Base-by-base conservation (phyloP, 768 basidiomycete genomes). In the Pleurotus tuber-regium region DNA sequence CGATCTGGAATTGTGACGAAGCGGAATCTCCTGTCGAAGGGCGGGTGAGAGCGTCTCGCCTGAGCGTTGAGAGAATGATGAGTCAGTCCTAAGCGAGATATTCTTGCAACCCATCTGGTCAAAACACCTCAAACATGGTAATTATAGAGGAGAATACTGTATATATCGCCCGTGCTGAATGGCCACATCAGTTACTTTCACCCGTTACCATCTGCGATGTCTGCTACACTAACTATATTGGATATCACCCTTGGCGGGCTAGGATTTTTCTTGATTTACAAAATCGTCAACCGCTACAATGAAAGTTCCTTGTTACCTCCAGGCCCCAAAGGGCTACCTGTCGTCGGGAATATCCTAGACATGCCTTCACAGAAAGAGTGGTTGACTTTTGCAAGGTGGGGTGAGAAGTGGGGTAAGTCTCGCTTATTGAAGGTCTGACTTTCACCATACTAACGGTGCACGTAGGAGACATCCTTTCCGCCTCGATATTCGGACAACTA, bases 401-500 rank as follows among this genome's bases (percentile, higher is more conserved):
- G 66, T 0, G 58, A 61, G 39, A 60, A 58, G 54, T 75, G 69
- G 44, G 73, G 73, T 62, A 33, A 16, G 60, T 38, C 18, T 41
- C 12, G 28, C 29, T 26, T 43, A 39, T n/a, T n/a, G n/a, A n/a
- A 4, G 26, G 29, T 33, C 42, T 36, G n/a, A n/a, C n/a, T n/a
- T n/a, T n/a, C n/a, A n/a, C n/a, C n/a, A 38, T 36, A 30, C 7
- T 23, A 4, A 43, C 19, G 24, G n/a, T 35, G 4, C n/a, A n/a
- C n/a, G n/a, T 24, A 73, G 72, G 72, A 5, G 65, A 70, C 14
- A 70, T 75, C 11, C 51, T 62, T 0, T 70, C 70, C 33, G 54
- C 56, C 0, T 68, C 63, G 25, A 54, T 72, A 10, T 67, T 80
- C 11, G 77, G 72, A 3, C 77, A 79, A 50, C 69, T 68, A 35